Conservation (phyloP, 352 stramenopile genomes). For the Pythium aphanidermatum region DNA sequence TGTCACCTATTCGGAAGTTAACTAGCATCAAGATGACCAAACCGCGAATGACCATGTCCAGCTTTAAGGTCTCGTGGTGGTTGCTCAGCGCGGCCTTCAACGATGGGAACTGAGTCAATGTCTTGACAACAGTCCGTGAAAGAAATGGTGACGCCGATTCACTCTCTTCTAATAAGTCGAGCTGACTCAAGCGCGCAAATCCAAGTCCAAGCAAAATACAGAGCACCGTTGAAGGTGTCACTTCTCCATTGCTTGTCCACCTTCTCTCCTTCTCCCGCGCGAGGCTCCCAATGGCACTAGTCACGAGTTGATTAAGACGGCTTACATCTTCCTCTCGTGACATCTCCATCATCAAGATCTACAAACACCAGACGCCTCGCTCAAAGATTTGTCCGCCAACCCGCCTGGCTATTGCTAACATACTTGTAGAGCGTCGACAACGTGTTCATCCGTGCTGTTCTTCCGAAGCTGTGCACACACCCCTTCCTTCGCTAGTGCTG, state of each 20-base stretch:
- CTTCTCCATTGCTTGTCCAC: neutral
- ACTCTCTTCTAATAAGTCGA: neutral
- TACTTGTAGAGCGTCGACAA: conserved; percentile 2
- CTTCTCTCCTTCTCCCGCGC: neutral
- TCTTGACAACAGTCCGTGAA: conserved; percentile 2
- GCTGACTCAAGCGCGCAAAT: conserved; percentile 6
- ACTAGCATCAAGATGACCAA: conserved; percentile 1
- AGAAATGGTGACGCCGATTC: neutral
- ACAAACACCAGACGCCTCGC: too few species aligned
- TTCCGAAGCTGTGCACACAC: conserved; percentile 3
- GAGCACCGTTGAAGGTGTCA: conserved; percentile 1
- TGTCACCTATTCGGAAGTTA: conserved; percentile 8
- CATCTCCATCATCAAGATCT: too few species aligned
- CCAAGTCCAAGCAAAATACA: conserved; percentile 1
- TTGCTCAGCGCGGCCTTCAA: neutral
- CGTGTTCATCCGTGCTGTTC: neutral
- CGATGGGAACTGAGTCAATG: neutral
- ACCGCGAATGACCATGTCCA: conserved; percentile 1
- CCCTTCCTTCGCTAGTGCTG: conserved; percentile 9
- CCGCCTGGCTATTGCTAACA: neutral
- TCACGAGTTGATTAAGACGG: too few species aligned
- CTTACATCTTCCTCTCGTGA: too few species aligned
- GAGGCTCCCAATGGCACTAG: too few species aligned
- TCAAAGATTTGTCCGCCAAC: conserved; percentile 1
- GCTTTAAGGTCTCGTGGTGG: neutral